A percentile compares a stretch with the other conserved stretches of the same genome.
Conservation (phyloP, 192 early-diverging fungal species). For the Coemansia sp. region DNA sequence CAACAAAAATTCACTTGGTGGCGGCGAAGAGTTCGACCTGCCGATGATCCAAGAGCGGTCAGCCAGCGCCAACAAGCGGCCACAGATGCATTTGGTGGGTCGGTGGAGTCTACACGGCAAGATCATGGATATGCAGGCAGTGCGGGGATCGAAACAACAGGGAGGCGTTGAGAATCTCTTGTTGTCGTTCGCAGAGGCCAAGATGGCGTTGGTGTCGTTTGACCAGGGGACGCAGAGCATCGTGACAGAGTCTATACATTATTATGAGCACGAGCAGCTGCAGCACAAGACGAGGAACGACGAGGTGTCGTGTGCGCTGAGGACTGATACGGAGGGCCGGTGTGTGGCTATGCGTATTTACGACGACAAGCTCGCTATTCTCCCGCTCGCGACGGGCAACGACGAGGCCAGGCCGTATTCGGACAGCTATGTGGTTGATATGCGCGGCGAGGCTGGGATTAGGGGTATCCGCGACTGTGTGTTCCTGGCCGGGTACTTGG, state of each 20-base stretch:
- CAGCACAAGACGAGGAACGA: slow-evolving; percentile 65
- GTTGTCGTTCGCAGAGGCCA: slow-evolving; percentile 51
- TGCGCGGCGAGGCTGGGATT: slow-evolving; percentile 65
- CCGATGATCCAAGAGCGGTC: slow-evolving; percentile 38
- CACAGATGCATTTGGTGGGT: slow-evolving; percentile 42
- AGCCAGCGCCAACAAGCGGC: slow-evolving; percentile 28
- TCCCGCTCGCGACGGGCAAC: slow-evolving; percentile 73
- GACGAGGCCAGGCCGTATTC: slow-evolving; percentile 58
- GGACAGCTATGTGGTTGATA: slow-evolving; percentile 74
- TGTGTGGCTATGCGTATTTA: slow-evolving; percentile 91
- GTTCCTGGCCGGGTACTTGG: slow-evolving; percentile 89
- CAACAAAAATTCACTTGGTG: slow-evolving; percentile 11
- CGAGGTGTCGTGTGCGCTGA: slow-evolving; percentile 42
- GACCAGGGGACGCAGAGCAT: slow-evolving; percentile 72
- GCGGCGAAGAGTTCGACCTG: slow-evolving; percentile 38
- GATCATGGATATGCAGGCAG: slow-evolving; percentile 43
- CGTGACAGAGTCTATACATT: slow-evolving; percentile 94
- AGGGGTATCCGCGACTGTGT: slow-evolving; percentile 85
- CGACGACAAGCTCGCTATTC: slow-evolving; percentile 83
- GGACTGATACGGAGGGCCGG: slow-evolving; percentile 83
- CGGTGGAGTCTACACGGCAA: slow-evolving; percentile 51
- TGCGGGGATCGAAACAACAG: slow-evolving; percentile 26
- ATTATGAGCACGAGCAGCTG: slow-evolving; percentile 92
- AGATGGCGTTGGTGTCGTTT: slow-evolving; percentile 93
- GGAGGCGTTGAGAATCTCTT: slow-evolving; percentile 39